A percentile compares a stretch with the other conserved stretches of the same genome.
Conservation (phyloP, 2,329 filamentous ascomycete species). For the Albifimbria verrucaria region DNA sequence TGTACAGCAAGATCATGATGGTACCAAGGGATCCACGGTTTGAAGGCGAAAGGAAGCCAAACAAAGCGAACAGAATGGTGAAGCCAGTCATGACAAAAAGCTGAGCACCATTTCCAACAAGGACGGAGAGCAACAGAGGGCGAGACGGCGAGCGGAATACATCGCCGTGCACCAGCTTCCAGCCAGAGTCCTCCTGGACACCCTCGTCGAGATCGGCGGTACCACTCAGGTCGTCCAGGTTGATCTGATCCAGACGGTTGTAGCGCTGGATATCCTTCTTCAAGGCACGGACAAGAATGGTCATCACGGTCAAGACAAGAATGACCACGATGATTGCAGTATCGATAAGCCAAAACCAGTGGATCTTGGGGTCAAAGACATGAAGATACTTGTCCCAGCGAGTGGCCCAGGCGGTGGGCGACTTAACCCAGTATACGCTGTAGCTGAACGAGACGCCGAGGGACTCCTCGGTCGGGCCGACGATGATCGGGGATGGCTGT, state of each 20-base stretch:
- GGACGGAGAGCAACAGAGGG: slow-evolving; percentile 78
- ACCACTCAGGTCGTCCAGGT: slow-evolving; percentile 82
- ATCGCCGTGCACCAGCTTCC: slow-evolving; percentile 97
- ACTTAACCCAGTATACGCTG: slow-evolving; percentile 84
- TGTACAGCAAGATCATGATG: slow-evolving; percentile 90
- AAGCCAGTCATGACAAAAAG: slow-evolving; percentile 96
- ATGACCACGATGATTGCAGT: slow-evolving; percentile 94
- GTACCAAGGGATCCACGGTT: slow-evolving; percentile 93
- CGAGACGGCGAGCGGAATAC: slow-evolving; percentile 87
- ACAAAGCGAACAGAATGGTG: slow-evolving; percentile 87
- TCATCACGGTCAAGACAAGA: slow-evolving; percentile 84
- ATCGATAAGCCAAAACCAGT: slow-evolving; percentile 98
- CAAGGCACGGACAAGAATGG: slow-evolving; percentile 83
- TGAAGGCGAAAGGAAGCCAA: slow-evolving; percentile 92
- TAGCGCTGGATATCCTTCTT: slow-evolving; percentile 96
- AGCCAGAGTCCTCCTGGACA: slow-evolving; percentile 95
- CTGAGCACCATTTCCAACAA: slow-evolving; percentile 91
- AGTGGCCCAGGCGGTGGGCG: slow-evolving; percentile 86
- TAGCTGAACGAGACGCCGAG: slow-evolving; percentile 79
- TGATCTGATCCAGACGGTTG: slow-evolving; percentile 89
- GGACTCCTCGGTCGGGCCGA: slow-evolving; percentile 57
- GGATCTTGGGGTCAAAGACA: slow-evolving; percentile 95
- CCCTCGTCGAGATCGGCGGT: slow-evolving; percentile 81
- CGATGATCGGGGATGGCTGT: slow-evolving; percentile 54
- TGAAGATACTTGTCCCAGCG: slow-evolving; percentile 99